phyloP scores from a whole-genome alignment of 768 basidiomycete species.

The Suillus luteus region DNA sequence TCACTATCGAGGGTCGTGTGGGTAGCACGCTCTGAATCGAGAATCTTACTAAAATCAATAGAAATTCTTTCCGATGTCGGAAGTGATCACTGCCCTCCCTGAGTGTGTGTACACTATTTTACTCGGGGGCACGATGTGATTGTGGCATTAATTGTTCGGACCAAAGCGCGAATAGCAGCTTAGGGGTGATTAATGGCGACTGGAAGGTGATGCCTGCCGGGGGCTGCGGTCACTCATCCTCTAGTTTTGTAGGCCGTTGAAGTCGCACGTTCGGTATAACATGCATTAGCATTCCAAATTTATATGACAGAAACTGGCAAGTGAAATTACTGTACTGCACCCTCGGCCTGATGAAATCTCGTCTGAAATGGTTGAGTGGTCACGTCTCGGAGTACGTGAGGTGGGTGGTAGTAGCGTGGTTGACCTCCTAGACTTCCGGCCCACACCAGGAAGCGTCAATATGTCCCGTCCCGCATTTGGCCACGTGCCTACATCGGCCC shows the following conservation, averaged over 20 bases:
- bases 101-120: background rate
- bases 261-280: background rate
- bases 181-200: background rate
- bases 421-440: background rate
- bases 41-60: constrained; percentile 6
- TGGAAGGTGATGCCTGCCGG: background rate
- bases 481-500: background rate
- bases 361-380: background rate
- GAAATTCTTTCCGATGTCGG: background rate
- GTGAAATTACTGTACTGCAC: background rate
- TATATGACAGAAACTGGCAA: background rate
- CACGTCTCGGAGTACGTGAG: background rate
- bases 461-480: background rate
- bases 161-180: background rate
- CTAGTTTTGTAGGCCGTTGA: background rate
- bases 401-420: background rate
- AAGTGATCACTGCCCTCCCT: constrained; percentile 4
- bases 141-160: background rate
- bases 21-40: constrained; percentile 13
- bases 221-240: background rate
- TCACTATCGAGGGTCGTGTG: constrained; percentile 14
- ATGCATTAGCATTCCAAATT: background rate
- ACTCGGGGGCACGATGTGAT: background rate
- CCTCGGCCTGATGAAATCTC: background rate
- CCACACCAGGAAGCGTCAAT: background rate